phyloP scores from a whole-genome alignment of 2,329 filamentous ascomycete species.

The Ceratocystis diversiconidia region DNA sequence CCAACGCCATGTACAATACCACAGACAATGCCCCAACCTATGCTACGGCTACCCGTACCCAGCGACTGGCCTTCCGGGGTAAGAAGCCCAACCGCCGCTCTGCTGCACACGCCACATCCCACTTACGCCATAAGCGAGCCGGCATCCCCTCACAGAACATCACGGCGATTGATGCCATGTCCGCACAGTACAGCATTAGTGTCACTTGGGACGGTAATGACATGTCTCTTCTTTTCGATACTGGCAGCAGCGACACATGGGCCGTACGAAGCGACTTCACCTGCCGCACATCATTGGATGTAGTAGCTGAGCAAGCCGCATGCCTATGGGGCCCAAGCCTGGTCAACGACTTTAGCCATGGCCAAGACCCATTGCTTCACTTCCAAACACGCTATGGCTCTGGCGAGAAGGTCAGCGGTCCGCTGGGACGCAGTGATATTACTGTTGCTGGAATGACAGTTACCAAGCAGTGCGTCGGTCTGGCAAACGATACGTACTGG shows the following conservation, averaged over 20 bases:
- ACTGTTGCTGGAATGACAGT: slow-evolving; percentile 33
- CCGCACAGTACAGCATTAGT: slow-evolving; percentile 31
- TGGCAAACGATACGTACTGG: slow-evolving; percentile 38
- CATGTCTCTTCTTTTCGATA: slow-evolving; percentile 34
- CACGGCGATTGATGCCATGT: slow-evolving; percentile 27
- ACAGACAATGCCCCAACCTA: slow-evolving; percentile 21
- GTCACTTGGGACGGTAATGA: slow-evolving; percentile 29
- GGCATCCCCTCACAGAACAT: slow-evolving; percentile 26
- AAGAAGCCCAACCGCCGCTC: slow-evolving; percentile 21
- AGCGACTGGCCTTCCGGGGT: slow-evolving; percentile 26
- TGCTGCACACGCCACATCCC: slow-evolving; percentile 23
- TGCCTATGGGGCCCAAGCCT: slow-evolving; percentile 32
- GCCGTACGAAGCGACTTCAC: slow-evolving; percentile 29
- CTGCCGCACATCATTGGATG: slow-evolving; percentile 29
- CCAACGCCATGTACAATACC: slow-evolving; percentile 23
- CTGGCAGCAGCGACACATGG: slow-evolving; percentile 40
- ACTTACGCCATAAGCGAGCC: slow-evolving; percentile 7
- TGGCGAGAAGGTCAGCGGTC: slow-evolving; percentile 34
- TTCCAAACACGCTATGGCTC: slow-evolving; percentile 35
- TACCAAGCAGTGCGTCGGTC: slow-evolving; percentile 32
- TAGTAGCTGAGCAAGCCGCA: slow-evolving; percentile 22
- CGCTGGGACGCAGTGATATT: slow-evolving; percentile 34
- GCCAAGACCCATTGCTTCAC: slow-evolving; percentile 30
- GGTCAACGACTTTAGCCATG: slow-evolving; percentile 29
- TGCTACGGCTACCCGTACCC: slow-evolving; percentile 23